Base-by-base conservation (phyloP, 2,329 filamentous ascomycete species). In the Fusarium clavum region DNA sequence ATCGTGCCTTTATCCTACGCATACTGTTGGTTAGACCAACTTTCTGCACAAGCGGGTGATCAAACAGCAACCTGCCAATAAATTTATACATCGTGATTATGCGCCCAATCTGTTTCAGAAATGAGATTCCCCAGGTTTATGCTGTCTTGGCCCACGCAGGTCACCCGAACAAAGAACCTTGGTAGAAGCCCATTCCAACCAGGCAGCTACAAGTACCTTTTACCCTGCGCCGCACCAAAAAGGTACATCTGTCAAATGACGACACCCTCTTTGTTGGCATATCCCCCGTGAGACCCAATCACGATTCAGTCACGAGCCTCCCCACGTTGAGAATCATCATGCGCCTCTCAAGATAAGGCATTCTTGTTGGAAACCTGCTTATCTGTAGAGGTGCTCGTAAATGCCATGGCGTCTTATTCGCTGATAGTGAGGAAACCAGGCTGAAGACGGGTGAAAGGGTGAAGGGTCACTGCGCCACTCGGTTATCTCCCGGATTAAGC, bases 271-370 rank as follows among this genome's bases (percentile, higher is more conserved):
- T 27, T 27, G 25, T 27, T 27, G 25, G 25, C 25, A 27, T 53
- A 12, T 52, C 12, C 27, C 34, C 27, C 34, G 34, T 53, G 49
- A 53, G 49, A n/a, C 27, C 52, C 52, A 55, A 46, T 30, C 38
- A 44, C 40, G 38, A 46, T 32, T 2, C 27, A 30, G 20, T 46
- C 38, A 45, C 38, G 29, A 20, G 38, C 22, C 38, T 46, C 40
- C 52, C 52, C 40, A 47, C 27, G 27, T 16, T 53, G 9, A 13
- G 12, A 40, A 27, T 13, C 48, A 70, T 71, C 69, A 71, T 71
- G 69, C 69, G 69, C 69, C 69, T 71, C 27, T 34, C 22, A 38
- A 25, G 68, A 71, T 71, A 71, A 71, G 66, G 57, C 58, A 40
- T 68, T 38, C 44, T 25, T 9, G 7, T 29, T 30, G 12, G 6